Base-by-base conservation (phyloP, 805 yeast species). In the Candida schatavii region DNA sequence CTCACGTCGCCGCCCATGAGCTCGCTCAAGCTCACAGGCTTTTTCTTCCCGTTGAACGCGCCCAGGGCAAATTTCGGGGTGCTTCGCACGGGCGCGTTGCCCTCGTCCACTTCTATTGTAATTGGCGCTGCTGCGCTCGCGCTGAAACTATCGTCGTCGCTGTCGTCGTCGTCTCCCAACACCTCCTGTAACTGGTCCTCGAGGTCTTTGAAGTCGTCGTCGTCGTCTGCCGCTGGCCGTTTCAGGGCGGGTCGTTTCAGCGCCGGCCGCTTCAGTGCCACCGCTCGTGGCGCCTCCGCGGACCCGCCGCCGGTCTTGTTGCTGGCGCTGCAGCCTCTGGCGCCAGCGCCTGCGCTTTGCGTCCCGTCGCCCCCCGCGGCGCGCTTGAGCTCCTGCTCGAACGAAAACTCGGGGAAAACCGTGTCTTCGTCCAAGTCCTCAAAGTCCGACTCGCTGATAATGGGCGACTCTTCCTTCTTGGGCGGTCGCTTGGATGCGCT, bases 141-240 rank as follows among this genome's bases (percentile, higher is more conserved):
- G 52, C 25, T 48, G 45, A 38, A 48, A 53, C 18, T 15, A 22
- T 14, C 19, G 20, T 46, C 50, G 25, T 58, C 66, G 10, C 50
- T 48, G 31, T 56, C 59, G 21, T 63, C 66, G 2, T 59, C 57
- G 17, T 59, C 62, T 26, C 58, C 72, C 30, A 70, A 50, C 4
- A 68, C 74, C 46, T 70, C 72, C 41, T 68, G 62, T 28, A 70
- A 50, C 44, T 70, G 70, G 42, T 67, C 68, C 39, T 70, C 75
- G 34, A 70, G 57, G 46, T 69, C 74, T 31, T 64, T 64, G 44
- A 70, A 70, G 22, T 69, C 74, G 49, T 70, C 73, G 22, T 58
- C 67, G 45, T 56, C 48, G 15, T 60, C 68, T 11, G 15, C 9
- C 13, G 13, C 35, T 29, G n/a, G n/a, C 32, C 15, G 28, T 18